A percentile compares a stretch with the other conserved stretches of the same genome.
phyloP scores from a whole-genome alignment of 164 flowering plant genomes.

The Vitis cinerea region DNA sequence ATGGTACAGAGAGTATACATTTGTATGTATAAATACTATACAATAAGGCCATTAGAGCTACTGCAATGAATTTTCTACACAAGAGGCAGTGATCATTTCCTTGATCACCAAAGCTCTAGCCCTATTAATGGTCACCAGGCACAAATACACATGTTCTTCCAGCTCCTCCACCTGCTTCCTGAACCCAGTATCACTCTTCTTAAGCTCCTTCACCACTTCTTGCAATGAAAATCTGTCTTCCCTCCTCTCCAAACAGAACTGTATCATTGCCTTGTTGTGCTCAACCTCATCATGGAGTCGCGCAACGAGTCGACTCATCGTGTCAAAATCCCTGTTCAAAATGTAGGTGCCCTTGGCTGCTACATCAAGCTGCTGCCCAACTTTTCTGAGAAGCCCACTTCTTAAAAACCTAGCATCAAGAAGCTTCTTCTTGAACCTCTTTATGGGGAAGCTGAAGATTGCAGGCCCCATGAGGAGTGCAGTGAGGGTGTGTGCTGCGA shows the following conservation, averaged over 20 bases:
- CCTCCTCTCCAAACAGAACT: slow-evolving; percentile 45
- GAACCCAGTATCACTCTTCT: slow-evolving; percentile 41
- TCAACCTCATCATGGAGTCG: slow-evolving; percentile 52
- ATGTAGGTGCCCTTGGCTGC: slow-evolving; percentile 64
- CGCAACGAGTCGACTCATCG: slow-evolving; percentile 41
- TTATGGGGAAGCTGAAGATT: slow-evolving; percentile 32
- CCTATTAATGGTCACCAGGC: slow-evolving; percentile 62
- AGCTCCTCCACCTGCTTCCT: slow-evolving; percentile 61
- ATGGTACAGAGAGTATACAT: too few relatives aligned
- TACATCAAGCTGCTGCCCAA: slow-evolving; percentile 45
- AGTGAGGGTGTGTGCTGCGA: slow-evolving; percentile 48
- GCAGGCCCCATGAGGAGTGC: slow-evolving; percentile 51
- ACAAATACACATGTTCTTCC: slow-evolving; percentile 67
- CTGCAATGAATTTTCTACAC: not conserved
- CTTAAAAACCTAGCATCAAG: slow-evolving; percentile 14
- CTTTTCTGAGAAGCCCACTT: slow-evolving; percentile 27
- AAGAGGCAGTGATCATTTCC: slow-evolving; percentile 35
- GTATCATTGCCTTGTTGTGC: slow-evolving; percentile 42
- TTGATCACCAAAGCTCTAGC: slow-evolving; percentile 49
- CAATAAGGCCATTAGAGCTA: too few relatives aligned
- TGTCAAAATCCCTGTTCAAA: slow-evolving; percentile 52
- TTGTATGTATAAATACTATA: too few relatives aligned
- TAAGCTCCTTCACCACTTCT: slow-evolving; percentile 53
- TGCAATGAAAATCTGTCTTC: slow-evolving; percentile 38
- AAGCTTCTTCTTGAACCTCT: slow-evolving; percentile 29